A percentile compares a stretch with the other conserved stretches of the same genome.
These are phyloP conservation scores for Stachybotrys elegans DNA, from an alignment of 2,329 filamentous ascomycete species.

Conservation along the genomic window DNA sequence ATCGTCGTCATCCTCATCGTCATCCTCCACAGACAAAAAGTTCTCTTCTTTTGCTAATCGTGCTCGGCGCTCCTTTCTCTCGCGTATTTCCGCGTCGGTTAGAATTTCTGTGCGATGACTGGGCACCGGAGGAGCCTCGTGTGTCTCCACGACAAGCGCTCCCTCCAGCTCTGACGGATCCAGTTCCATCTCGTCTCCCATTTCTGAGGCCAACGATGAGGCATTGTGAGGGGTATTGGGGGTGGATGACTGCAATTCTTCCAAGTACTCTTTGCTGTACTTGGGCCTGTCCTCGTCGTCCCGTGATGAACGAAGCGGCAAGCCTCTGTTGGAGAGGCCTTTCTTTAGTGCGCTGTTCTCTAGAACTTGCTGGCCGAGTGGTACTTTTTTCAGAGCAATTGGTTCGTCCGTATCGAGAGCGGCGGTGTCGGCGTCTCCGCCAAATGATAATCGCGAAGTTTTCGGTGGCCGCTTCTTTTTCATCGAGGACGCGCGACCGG, in stretches of 20 bases:
- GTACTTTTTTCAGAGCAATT: conserved; percentile 61
- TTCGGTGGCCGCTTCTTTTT: conserved; percentile 60
- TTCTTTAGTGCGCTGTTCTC: conserved; percentile 63
- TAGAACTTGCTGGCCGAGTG: conserved; percentile 57
- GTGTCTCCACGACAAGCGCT: conserved; percentile 57
- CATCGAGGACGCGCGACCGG: conserved; percentile 41
- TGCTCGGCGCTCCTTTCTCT: conserved; percentile 86
- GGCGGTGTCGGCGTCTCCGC: conserved; percentile 50
- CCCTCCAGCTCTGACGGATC: conserved; percentile 59
- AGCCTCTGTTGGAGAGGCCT: conserved; percentile 36
- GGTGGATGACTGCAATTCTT: conserved; percentile 80
- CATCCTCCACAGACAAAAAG: conserved; percentile 60
- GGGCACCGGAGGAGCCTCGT: conserved; percentile 21
- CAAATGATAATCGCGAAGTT: conserved; percentile 70
- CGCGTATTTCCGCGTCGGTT: conserved; percentile 77
- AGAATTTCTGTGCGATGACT: conserved; percentile 53
- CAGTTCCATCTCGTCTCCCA: conserved; percentile 48
- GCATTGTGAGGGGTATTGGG: conserved; percentile 72
- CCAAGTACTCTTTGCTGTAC: conserved; percentile 83
- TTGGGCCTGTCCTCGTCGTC: conserved; percentile 65
- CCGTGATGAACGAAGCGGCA: conserved; percentile 54
- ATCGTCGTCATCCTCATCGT: conserved; percentile 35
- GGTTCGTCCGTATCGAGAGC: conserved; percentile 45
- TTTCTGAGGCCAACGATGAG: conserved; percentile 34
- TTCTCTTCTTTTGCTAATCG: conserved; percentile 67